Conservation (phyloP, 75 land plant genomes). For the Pinus taeda region DNA sequence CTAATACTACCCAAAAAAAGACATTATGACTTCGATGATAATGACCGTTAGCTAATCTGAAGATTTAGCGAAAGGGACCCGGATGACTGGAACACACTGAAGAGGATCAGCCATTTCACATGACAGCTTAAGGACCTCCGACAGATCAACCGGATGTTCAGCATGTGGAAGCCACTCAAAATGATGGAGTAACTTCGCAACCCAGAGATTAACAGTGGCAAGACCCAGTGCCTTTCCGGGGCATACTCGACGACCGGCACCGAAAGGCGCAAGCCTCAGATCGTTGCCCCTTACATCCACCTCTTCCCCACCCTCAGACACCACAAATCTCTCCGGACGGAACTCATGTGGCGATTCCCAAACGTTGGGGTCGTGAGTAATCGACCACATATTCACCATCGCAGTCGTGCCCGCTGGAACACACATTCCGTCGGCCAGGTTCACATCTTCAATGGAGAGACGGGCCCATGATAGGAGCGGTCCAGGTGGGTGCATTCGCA, state of each 20-base stretch:
- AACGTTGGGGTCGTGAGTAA: conserved; percentile 59
- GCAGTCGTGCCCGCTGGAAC: conserved; percentile 80
- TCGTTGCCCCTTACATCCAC: conserved; percentile 69
- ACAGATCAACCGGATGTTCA: conserved; percentile 30
- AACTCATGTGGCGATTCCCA: conserved; percentile 60
- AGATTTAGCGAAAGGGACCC: no score
- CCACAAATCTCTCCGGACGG: conserved; percentile 63
- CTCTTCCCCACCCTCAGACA: conserved; percentile 19
- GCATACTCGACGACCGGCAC: conserved; percentile 83
- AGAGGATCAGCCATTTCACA: conserved; percentile 47
- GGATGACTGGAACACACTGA: no score
- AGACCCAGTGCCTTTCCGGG: conserved; percentile 78
- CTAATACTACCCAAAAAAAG: no score
- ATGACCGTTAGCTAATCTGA: no score
- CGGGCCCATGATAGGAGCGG: conserved; percentile 92
- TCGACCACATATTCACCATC: conserved; percentile 94
- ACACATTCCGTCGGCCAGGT: conserved; percentile 29
- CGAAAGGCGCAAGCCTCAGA: conserved; percentile 84
- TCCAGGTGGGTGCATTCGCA: conserved; percentile 74
- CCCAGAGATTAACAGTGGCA: conserved; percentile 73
- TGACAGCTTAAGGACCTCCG: conserved; percentile 60
- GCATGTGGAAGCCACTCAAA: conserved; percentile 35
- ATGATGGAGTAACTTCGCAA: conserved; percentile 60
- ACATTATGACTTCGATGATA: no score
- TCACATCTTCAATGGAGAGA: conserved; percentile 60